phyloP scores from a whole-genome alignment of 352 stramenopile species.

The Globisporangium spinosum region DNA sequence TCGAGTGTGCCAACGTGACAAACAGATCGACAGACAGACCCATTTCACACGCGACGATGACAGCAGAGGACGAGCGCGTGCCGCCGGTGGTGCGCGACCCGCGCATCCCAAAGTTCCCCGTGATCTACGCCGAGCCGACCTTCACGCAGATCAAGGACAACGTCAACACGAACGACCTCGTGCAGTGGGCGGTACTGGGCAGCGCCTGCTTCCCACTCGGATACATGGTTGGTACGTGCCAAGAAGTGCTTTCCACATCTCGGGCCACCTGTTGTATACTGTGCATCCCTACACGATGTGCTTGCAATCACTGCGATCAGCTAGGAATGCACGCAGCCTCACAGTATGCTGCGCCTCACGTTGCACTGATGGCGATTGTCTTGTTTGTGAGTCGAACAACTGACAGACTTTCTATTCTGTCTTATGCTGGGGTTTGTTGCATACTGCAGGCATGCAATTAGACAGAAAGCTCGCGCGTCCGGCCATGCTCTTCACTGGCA shows the following conservation, averaged over 20 bases:
- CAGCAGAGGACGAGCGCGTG: constrained; percentile 26
- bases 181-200: constrained; percentile 42
- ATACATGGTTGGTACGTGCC: constrained; percentile 59
- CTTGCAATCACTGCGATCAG: not conserved
- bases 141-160: constrained; percentile 57
- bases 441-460: constrained; percentile 45
- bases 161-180: constrained; percentile 41
- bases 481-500: constrained; percentile 73
- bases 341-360: too few species aligned
- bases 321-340: too few species aligned
- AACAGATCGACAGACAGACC: not conserved
- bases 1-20: not conserved
- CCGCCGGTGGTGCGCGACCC: constrained; percentile 51
- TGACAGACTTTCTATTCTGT: not conserved
- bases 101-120: constrained; percentile 58
- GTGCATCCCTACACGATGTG: not conserved
- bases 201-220: constrained; percentile 58
- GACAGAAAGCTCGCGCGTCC: constrained; percentile 54
- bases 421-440: not conserved
- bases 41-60: not conserved
- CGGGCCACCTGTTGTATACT: too few species aligned
- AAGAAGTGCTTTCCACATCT: not conserved
- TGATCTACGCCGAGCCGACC: constrained; percentile 61
- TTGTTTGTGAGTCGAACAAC: too few species aligned
- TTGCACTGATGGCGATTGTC: too few species aligned